These are phyloP conservation scores for Aegilops speltoides DNA, from an alignment of 176 grass and related monocot species.

Conservation along the genomic window DNA sequence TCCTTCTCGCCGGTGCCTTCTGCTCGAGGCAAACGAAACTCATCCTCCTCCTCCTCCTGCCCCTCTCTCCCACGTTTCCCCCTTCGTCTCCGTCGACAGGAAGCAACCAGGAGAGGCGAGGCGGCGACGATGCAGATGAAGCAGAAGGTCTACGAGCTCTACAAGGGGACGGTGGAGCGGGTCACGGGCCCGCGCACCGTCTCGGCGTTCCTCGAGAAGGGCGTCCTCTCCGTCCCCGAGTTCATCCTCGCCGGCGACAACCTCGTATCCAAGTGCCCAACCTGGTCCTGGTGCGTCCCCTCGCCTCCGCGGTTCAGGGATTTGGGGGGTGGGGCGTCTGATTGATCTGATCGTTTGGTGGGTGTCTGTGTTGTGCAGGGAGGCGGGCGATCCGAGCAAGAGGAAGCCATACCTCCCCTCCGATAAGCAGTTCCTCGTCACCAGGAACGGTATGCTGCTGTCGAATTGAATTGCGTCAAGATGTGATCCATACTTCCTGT, in stretches of 20 bases:
- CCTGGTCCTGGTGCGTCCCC: slow-evolving; percentile 86
- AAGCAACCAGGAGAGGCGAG: not conserved
- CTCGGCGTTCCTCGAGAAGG: slow-evolving; percentile 94
- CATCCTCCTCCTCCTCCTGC: not conserved
- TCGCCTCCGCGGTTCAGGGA: not conserved
- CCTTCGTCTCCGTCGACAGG: slow-evolving; percentile 11
- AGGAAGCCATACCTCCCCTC: slow-evolving; percentile 67
- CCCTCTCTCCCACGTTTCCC: not conserved
- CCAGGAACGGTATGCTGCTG: slow-evolving; percentile 72
- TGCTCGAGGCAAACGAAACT: slow-evolving; percentile 26
- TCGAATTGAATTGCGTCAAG: not conserved
- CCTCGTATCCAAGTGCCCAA: slow-evolving; percentile 97
- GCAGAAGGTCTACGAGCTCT: slow-evolving; percentile 74
- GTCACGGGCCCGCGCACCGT: slow-evolving; percentile 76
- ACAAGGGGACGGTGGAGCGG: slow-evolving; percentile 83
- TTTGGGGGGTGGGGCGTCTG: not conserved
- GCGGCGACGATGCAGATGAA: slow-evolving; percentile 54
- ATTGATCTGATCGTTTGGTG: slow-evolving; percentile 35
- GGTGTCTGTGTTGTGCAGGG: slow-evolving; percentile 53
- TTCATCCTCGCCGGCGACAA: slow-evolving; percentile 95
- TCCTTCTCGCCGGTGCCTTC: slow-evolving; percentile 21
- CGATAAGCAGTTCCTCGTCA: slow-evolving; percentile 88
- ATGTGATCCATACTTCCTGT: not conserved
- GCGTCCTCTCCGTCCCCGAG: slow-evolving; percentile 88
- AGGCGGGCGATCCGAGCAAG: slow-evolving; percentile 84